Base-by-base conservation (phyloP, 2,329 filamentous ascomycete species). In the Dissoconium aciculare region DNA sequence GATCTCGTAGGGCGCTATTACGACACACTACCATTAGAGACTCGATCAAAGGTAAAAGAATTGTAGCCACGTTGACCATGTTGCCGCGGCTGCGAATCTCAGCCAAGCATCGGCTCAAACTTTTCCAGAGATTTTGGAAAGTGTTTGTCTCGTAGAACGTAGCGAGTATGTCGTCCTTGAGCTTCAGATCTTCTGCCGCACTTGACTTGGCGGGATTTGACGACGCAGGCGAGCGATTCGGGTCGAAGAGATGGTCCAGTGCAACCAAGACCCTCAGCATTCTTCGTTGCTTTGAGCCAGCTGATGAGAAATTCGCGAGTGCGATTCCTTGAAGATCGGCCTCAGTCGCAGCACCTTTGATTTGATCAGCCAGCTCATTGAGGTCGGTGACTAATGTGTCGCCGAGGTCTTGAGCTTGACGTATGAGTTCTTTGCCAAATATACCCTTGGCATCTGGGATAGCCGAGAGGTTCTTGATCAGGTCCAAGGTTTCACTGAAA, bases 1-100 rank as follows among this genome's bases (percentile, higher is more conserved):
- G 60, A 37, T 89, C 80, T 49, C 75, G 77, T 32, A 84, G 64
- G 2, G 83, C 79, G 5, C 84, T 93, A 55, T 95, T 95, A 64
- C 95, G 98, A 69, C 91, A 98, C 15, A 98, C 85, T 31, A 98
- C 89, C 89, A 98, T 98, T 38, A 98, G 65, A 4, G 85, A 83
- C 56, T 98, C 89, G 38, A 98, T 94, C 16, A 98, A 64, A 16
- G 89, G 89, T 19, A 95, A 64, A 15, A 98, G 67, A 40, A 95
- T 95, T 1, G 87, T 95, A 16, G 89, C 91, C 34, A 98, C 85
- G 48, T 92, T 94, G 50, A 95, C 73, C 76, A 95, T 89, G 52
- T 83, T 91, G 52, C 92, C 85, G 34, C 85, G 80, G 55, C 91
- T 73, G 30, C 83, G 79, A 44, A 98, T 94, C 5, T 82, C 78